A percentile compares a stretch with the other conserved stretches of the same genome.
phyloP scores from a whole-genome alignment of 805 yeast genomes.

The Cyberlindnera petersonii region DNA sequence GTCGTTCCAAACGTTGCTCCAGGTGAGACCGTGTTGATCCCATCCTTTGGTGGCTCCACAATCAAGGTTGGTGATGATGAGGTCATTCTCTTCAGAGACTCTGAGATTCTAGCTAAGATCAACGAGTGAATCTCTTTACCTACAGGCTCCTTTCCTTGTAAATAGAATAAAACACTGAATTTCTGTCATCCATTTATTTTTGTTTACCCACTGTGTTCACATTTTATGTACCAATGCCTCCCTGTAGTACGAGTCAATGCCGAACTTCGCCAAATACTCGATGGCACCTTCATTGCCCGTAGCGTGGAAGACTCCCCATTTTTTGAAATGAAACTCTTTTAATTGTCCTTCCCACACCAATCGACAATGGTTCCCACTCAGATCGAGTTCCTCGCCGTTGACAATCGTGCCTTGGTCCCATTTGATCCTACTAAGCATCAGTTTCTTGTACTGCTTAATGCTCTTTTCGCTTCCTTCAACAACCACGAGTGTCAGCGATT shows the following conservation, averaged over 20 bases:
- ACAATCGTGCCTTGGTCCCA: conserved; percentile 56
- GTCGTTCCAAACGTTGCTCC: conserved; percentile 72
- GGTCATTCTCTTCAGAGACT: conserved; percentile 81
- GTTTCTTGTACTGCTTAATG: conserved; percentile 56
- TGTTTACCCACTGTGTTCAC: not conserved
- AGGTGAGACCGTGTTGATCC: conserved; percentile 94
- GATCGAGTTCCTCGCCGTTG: conserved; percentile 31
- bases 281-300: conserved; percentile 46
- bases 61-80: conserved; percentile 84
- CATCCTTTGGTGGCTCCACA: conserved; percentile 88
- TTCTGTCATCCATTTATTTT: too few species aligned
- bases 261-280: conserved; percentile 45
- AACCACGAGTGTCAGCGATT: conserved; percentile 51
- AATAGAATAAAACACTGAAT: too few species aligned
- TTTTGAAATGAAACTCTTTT: conserved; percentile 47
- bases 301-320: conserved; percentile 65
- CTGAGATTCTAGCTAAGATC: conserved; percentile 92
- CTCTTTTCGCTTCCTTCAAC: conserved; percentile 72
- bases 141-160: conserved; percentile 9
- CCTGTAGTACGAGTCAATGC: conserved; percentile 58
- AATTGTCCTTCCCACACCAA: conserved; percentile 73
- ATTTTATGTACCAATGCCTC: conserved; percentile 26
- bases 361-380: conserved; percentile 41
- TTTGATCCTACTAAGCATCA: conserved; percentile 56
- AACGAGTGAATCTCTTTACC: conserved; percentile 42